These are phyloP conservation scores for Pythium sukuiense DNA, from an alignment of 352 stramenopile species.

Conservation along the genomic window DNA sequence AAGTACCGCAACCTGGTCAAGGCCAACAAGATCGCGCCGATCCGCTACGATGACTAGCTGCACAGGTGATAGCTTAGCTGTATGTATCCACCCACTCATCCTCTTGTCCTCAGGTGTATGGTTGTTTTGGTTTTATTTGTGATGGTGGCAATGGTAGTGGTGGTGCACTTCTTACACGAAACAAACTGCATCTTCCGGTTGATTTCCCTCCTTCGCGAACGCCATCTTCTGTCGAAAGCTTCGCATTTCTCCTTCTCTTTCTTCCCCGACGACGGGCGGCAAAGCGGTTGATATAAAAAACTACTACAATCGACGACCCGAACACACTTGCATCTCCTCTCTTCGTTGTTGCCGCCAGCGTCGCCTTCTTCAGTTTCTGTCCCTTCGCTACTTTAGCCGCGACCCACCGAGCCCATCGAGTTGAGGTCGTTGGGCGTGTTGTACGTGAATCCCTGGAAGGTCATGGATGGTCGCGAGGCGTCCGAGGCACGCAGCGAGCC, in stretches of 20 bases:
- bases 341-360: neutral
- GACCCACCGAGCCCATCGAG: constrained; percentile 71
- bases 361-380: neutral
- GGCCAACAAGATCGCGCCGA: constrained; percentile 36
- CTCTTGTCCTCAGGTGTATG: neutral
- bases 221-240: neutral
- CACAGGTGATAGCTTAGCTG: neutral
- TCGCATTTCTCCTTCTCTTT: neutral
- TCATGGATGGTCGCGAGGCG: constrained; percentile 81
- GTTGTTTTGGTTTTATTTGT: constrained; percentile 4
- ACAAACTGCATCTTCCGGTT: neutral
- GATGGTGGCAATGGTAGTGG: neutral
- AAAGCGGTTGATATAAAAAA: constrained; percentile 13
- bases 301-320: constrained; percentile 2
- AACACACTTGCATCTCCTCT: constrained; percentile 12
- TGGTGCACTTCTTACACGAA: neutral
- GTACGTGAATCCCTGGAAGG: constrained; percentile 89
- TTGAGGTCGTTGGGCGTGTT: constrained; percentile 86
- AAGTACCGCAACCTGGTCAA: constrained; percentile 80
- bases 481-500: constrained; percentile 69
- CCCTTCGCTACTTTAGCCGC: constrained; percentile 32
- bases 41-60: constrained; percentile 9
- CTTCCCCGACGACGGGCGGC: neutral
- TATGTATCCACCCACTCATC: neutral
- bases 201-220: neutral